Conservation (phyloP, 495 filamentous ascomycete genomes). For the Aspergillus egyptiacus region DNA sequence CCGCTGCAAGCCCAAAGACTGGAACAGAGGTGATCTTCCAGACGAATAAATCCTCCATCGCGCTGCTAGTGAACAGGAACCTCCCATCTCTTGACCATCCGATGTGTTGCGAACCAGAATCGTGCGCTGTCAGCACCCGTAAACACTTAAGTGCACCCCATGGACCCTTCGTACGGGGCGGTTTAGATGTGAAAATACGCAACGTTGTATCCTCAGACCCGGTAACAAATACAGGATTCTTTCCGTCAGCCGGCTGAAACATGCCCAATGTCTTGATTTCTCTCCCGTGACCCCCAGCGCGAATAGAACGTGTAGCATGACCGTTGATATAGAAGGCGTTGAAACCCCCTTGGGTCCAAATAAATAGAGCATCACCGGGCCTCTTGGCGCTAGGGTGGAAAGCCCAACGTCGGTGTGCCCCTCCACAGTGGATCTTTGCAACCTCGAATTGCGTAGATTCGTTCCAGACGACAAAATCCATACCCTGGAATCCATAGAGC, state of each 20-base stretch:
- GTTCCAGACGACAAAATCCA: conserved; percentile 74
- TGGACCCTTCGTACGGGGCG: conserved; percentile 15
- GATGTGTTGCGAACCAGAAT: conserved; percentile 76
- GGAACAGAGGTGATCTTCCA: conserved; percentile 62
- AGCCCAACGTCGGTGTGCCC: conserved; percentile 68
- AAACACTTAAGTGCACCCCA: conserved; percentile 46
- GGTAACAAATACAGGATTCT: conserved; percentile 55
- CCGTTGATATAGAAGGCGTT: conserved; percentile 43
- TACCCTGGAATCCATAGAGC: conserved; percentile 74
- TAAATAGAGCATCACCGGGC: conserved; percentile 32
- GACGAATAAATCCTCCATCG: conserved; percentile 80
- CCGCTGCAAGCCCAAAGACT: conserved; percentile 49
- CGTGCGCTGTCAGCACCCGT: conserved; percentile 65
- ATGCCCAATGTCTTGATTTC: conserved; percentile 79
- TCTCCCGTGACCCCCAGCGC: conserved; percentile 71
- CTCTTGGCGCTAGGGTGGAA: conserved; percentile 33
- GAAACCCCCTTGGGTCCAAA: conserved; percentile 47
- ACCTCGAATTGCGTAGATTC: conserved; percentile 59
- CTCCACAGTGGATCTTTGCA: conserved; percentile 70
- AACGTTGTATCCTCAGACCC: conserved; percentile 87
- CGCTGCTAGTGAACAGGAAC: conserved; percentile 78
- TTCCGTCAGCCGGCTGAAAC: conserved; percentile 18
- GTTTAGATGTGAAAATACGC: conserved; percentile 44
- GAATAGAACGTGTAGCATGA: conserved; percentile 49
- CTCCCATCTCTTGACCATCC: conserved; percentile 59